These are phyloP conservation scores for Penicillium sp. DNA, from an alignment of 2,329 filamentous ascomycete species.

Conservation along the genomic window DNA sequence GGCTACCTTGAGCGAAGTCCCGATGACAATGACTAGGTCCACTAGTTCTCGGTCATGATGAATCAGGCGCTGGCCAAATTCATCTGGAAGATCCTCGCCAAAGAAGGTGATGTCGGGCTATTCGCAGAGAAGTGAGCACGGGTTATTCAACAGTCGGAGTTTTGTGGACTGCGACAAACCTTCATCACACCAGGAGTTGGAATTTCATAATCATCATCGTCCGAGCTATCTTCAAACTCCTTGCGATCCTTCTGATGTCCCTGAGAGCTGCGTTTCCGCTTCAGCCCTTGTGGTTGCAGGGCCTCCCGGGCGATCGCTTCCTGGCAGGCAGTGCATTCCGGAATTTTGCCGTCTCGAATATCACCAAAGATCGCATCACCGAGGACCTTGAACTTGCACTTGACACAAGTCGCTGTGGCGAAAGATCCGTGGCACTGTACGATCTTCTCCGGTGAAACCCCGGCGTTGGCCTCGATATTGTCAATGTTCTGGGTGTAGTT, in stretches of 20 bases:
- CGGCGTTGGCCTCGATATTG: slow-evolving; percentile 87
- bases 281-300: slow-evolving; percentile 54
- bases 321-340: slow-evolving; percentile 76
- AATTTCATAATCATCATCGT: slow-evolving; percentile 67
- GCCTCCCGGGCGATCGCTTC: slow-evolving; percentile 55
- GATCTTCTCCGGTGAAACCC: slow-evolving; percentile 78
- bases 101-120: slow-evolving; percentile 97
- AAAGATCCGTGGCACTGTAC: slow-evolving; percentile 98
- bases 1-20: slow-evolving; percentile 92
- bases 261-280: slow-evolving; percentile 60
- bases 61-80: slow-evolving; percentile 81
- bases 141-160: neutral
- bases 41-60: slow-evolving; percentile 78
- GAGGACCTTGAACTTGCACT: slow-evolving; percentile 74
- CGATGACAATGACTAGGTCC: slow-evolving; percentile 93
- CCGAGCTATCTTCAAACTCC: slow-evolving; percentile 60
- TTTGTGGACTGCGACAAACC: slow-evolving; percentile 35
- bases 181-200: slow-evolving; percentile 82
- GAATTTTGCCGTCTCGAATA: slow-evolving; percentile 76
- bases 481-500: slow-evolving; percentile 99
- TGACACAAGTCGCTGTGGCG: slow-evolving; percentile 86
- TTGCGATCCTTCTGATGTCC: slow-evolving; percentile 59
- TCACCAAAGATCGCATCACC: slow-evolving; percentile 81
- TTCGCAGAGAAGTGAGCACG: slow-evolving; percentile 21
- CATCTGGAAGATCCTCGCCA: slow-evolving; percentile 83